Base-by-base conservation (phyloP, 345 rosid genomes). In the Bruguiera parviflora region DNA sequence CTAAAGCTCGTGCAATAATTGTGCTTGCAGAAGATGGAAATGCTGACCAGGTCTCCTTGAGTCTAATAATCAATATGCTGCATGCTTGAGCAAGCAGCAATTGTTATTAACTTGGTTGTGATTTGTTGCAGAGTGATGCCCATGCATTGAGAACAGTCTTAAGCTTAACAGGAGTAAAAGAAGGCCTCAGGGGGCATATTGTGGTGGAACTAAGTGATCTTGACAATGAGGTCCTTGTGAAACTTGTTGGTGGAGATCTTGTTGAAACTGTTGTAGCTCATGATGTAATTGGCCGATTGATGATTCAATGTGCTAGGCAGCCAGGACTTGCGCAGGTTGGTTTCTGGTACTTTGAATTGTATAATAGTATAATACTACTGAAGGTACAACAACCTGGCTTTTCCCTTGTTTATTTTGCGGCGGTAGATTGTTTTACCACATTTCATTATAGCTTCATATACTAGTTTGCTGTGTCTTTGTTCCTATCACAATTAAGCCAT, bases 221-320 rank as follows among this genome's bases (percentile, higher is more conserved):
- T 24, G 89, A 88, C 77, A 88, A 86, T 71, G 94, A 89, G 82
- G 82, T 89, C 73, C 84, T 89, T 7, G 89, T 89, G 67, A 89
- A 89, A 78, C 94, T 89, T 75, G 94, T 89, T 65, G 91, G 94
- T 13, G 89, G 89, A 13, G 91, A 85, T 35, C 94, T 85, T 78
- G 84, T 89, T 28, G 85, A 89, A 82, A 89, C 89, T 59, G 88
- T 89, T 47, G 91, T 89, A 11, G 94, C 94, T 61, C 94, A 89
- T 74, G 91, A 89, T 84, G 94, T 89, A 22, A 89, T 86, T 63
- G 94, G 91, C 53, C 89, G 94, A 53, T 80, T 89, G 77, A 89
- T 89, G 94, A 89, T 89, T 83, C 91, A 89, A 72, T 89, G 94
- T 66, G 94, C 94, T 22, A 82, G 91, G 70, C 91, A 89, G 63